A percentile compares a stretch with the other conserved stretches of the same genome.
phyloP scores from a whole-genome alignment of 208 protist genomes.

The Crithidia bombi region DNA sequence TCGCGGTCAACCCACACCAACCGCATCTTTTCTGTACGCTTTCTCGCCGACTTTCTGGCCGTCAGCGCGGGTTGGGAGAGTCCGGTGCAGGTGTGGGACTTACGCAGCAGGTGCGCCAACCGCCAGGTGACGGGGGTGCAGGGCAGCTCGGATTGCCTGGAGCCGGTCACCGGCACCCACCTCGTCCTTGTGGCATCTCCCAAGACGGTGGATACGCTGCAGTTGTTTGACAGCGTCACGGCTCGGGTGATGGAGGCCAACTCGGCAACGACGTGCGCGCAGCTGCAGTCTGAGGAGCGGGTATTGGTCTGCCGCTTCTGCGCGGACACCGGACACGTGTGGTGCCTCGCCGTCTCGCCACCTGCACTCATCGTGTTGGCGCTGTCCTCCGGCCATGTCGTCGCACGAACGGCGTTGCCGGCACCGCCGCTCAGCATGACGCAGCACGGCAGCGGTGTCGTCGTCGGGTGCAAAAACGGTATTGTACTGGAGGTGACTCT shows the following conservation, averaged over 20 bases:
- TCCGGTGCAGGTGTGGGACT: conserved; percentile 90
- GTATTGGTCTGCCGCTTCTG: conserved; percentile 45
- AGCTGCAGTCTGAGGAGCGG: conserved; percentile 28
- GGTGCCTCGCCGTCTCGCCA: conserved; percentile 53
- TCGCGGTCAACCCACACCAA: conserved; percentile 67
- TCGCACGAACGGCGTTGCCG: conserved; percentile 40
- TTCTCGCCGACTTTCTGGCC: conserved; percentile 45
- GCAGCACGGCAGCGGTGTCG: conserved; percentile 7
- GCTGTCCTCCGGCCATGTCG: conserved; percentile 35
- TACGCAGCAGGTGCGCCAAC: conserved; percentile 57
- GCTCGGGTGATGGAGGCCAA: conserved; percentile 41
- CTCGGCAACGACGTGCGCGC: conserved; percentile 31
- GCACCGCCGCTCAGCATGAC: conserved; percentile 44
- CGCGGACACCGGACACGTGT: conserved; percentile 40
- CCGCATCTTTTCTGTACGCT: conserved; percentile 83
- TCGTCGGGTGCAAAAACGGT: conserved; percentile 32
- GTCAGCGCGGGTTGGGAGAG: conserved; percentile 89
- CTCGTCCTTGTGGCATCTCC: conserved; percentile 68
- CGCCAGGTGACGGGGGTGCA: conserved; percentile 54
- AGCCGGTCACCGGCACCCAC: conserved; percentile 53
- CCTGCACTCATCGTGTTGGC: conserved; percentile 44
- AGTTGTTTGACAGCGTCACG: conserved; percentile 69
- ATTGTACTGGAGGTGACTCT: conserved; percentile 4
- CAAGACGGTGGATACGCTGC: conserved; percentile 44
- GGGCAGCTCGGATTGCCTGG: conserved; percentile 77